Evolutionary conservation across 169 alveolate genomes (phyloP).

Genomic region (Eimeria sp.): DNA sequence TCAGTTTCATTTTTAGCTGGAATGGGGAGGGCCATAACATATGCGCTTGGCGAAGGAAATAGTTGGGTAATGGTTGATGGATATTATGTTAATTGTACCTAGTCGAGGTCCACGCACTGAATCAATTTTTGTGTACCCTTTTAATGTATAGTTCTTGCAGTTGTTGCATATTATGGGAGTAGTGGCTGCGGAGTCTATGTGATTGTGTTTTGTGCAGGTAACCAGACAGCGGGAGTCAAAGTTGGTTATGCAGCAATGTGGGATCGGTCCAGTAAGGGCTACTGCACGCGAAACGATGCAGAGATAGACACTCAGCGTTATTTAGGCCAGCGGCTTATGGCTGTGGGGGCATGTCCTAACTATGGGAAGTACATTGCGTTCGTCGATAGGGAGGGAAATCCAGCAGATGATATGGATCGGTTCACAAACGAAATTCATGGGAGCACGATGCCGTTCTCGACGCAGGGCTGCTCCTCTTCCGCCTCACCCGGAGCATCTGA

Average conservation of each 20-base stretch:
- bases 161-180: too few relatives aligned
- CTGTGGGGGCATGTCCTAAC: constrained; percentile 85
- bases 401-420: constrained; percentile 25
- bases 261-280: constrained; percentile 70
- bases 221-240: constrained; percentile 73
- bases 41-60: not conserved
- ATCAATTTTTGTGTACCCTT: not conserved
- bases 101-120: not conserved
- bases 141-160: not conserved
- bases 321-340: constrained; percentile 69
- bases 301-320: constrained; percentile 65
- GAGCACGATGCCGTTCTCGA: constrained; percentile 77
- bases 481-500: constrained; percentile 76
- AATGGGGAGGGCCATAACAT: not conserved
- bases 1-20: not conserved
- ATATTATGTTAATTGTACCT: not conserved
- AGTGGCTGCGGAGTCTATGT: not conserved
- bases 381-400: constrained; percentile 53
- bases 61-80: not conserved
- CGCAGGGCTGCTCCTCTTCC: constrained; percentile 50
- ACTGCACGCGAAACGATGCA: constrained; percentile 67
- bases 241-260: constrained; percentile 78
- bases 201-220: constrained; percentile 22
- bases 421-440: constrained; percentile 83
- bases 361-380: constrained; percentile 84